Evolutionary conservation across 2,329 filamentous ascomycete species (phyloP).

Genomic region (Penicillium sp.): DNA sequence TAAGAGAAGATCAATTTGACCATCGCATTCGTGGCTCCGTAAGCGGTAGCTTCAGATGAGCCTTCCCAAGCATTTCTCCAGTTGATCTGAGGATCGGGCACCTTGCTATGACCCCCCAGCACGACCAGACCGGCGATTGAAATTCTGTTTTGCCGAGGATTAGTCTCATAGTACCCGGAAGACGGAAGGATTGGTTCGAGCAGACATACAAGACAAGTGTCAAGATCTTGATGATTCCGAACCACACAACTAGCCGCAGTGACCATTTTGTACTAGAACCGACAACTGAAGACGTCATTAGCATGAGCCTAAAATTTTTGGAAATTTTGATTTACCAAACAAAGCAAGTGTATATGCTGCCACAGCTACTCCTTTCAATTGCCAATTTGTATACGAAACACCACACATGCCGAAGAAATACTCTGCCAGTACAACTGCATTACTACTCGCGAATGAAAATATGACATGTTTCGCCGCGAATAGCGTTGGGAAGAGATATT

Average conservation of each 20-base stretch:
- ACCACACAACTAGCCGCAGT: slow-evolving; percentile 54
- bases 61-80: slow-evolving; percentile 57
- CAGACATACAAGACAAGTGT: slow-evolving; percentile 60
- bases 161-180: no score
- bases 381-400: slow-evolving; percentile 56
- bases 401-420: slow-evolving; percentile 62
- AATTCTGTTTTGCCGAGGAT: no score
- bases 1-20: slow-evolving; percentile 62
- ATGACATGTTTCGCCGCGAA: slow-evolving; percentile 65
- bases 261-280: slow-evolving; percentile 59
- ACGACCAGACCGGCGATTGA: slow-evolving; percentile 62
- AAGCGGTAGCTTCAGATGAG: slow-evolving; percentile 42
- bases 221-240: slow-evolving; percentile 60
- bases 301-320: no score
- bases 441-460: slow-evolving; percentile 65
- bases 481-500: slow-evolving; percentile 62
- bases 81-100: slow-evolving; percentile 54
- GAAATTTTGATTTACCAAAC: slow-evolving; percentile 45
- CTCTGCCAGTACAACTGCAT: slow-evolving; percentile 61
- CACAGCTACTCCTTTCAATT: slow-evolving; percentile 65
- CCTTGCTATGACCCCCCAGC: slow-evolving; percentile 54
- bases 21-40: slow-evolving; percentile 56
- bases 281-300: slow-evolving; percentile 41
- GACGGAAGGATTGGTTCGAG: no score
- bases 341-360: slow-evolving; percentile 61